A percentile compares a stretch with the other conserved stretches of the same genome.
These are phyloP conservation scores for Vairimorpha apis DNA, from an alignment of 371 early-diverging fungal species.

Conservation along the genomic window DNA sequence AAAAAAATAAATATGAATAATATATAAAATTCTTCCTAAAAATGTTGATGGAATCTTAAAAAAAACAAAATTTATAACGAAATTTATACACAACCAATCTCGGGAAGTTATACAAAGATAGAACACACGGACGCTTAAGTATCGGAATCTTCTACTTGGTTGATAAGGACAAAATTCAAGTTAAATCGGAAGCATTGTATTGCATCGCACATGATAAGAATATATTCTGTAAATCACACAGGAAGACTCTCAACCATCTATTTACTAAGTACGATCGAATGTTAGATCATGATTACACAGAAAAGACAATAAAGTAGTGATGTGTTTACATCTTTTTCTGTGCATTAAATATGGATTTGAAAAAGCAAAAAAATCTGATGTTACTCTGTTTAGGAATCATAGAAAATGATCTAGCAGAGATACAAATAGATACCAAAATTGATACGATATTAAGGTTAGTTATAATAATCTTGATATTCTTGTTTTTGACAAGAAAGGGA, in stretches of 20 bases:
- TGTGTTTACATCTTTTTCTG: background rate
- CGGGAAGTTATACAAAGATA: background rate
- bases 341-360: conserved; percentile 2
- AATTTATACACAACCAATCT: background rate
- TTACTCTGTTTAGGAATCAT: conserved; percentile 1
- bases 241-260: conserved; percentile 9
- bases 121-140: background rate
- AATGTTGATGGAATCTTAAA: too few species aligned
- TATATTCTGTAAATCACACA: background rate
- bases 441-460: background rate
- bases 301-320: conserved; percentile 9
- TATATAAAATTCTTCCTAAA: too few species aligned
- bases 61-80: background rate
- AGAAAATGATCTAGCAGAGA: background rate
- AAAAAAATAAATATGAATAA: too few species aligned
- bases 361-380: too few species aligned
- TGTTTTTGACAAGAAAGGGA: background rate
- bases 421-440: background rate
- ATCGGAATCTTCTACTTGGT: conserved; percentile 4
- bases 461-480: background rate
- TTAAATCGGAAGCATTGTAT: background rate
- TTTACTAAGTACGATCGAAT: conserved; percentile 5
- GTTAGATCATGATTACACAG: background rate
- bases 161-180: background rate
- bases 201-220: background rate